Conservation (phyloP, 1,139 yeast species). For the Geotrichum phurueaensis region DNA sequence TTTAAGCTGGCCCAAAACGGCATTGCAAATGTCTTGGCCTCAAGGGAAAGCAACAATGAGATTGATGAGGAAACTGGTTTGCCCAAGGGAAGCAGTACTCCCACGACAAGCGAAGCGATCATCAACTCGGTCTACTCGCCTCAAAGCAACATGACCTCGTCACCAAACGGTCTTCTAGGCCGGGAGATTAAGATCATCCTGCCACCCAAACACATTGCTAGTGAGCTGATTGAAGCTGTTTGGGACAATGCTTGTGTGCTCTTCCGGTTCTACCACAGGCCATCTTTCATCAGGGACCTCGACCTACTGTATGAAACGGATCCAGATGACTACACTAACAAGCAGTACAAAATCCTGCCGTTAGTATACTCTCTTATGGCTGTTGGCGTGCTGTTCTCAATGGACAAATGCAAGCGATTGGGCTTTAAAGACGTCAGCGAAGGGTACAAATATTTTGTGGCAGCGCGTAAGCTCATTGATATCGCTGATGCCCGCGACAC, state of each 20-base stretch:
- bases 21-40: not conserved
- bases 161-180: constrained; percentile 1
- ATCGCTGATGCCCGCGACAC: constrained; percentile 55
- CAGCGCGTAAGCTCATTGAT: constrained; percentile 72
- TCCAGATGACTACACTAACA: constrained; percentile 60
- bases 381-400: constrained; percentile 64
- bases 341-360: constrained; percentile 73
- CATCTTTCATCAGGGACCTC: constrained; percentile 57
- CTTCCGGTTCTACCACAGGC: constrained; percentile 79
- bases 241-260: constrained; percentile 85
- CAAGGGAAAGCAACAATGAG: constrained; percentile 1
- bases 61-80: constrained; percentile 17
- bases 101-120: not conserved
- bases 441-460: constrained; percentile 76
- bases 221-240: constrained; percentile 63
- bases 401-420: constrained; percentile 35
- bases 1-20: constrained; percentile 1
- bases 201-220: constrained; percentile 70
- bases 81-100: constrained; percentile 12
- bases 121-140: constrained; percentile 9
- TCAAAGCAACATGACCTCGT: constrained; percentile 4
- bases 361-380: constrained; percentile 68
- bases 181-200: constrained; percentile 51
- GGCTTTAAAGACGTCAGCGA: constrained; percentile 47
- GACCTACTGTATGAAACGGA: constrained; percentile 58